Base-by-base conservation (phyloP, 495 filamentous ascomycete species). In the Lasiosphaeris hirsuta region DNA sequence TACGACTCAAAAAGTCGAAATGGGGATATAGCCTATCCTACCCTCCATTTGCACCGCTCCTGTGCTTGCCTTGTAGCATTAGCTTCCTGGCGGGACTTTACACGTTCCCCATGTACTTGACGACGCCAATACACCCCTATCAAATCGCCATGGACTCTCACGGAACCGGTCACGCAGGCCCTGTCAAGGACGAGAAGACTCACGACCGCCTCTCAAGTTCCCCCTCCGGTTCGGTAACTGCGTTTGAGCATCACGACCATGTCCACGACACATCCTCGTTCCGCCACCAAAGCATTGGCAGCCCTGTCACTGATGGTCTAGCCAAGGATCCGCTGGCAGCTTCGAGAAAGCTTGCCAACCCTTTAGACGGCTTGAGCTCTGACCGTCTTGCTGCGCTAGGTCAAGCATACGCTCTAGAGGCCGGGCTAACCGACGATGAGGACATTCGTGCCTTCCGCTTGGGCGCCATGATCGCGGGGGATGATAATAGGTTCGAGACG, bases 371-470 rank as follows among this genome's bases (percentile, higher is more conserved):
- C 14, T 79, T 84, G 54, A 78, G 72, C 37, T 75, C 82, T 42
- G 73, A 80, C 7, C 79, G 86, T 58, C 72, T 94, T 13, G 76
- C 73, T 37, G 75, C 74, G 43, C 83, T 82, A 70, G 90, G 87
- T 33, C 84, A 83, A 44, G 76, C 75, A 3, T 92, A 89, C 67
- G 87, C 84, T 23, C 69, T 72, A n/a, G 76, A 79, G 30, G 76
- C 89, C 60, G 79, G 81, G 13, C 73, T 30, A 40, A 85, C 81
- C 14, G 81, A 84, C 49, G 74, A 77, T 41, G 80, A 82, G 10
- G 88, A 90, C 62, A 72, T 90, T 37, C 77, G 84, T 18, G 85
- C 84, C 15, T 89, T 95, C 66, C 80, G 81, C 41, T 78, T 89
- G 55, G 90, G 89, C 3, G 90, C 90, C 46, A 77, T 89, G 43